phyloP scores from a whole-genome alignment of 495 filamentous ascomycete genomes.

The Parmelia sp. region DNA sequence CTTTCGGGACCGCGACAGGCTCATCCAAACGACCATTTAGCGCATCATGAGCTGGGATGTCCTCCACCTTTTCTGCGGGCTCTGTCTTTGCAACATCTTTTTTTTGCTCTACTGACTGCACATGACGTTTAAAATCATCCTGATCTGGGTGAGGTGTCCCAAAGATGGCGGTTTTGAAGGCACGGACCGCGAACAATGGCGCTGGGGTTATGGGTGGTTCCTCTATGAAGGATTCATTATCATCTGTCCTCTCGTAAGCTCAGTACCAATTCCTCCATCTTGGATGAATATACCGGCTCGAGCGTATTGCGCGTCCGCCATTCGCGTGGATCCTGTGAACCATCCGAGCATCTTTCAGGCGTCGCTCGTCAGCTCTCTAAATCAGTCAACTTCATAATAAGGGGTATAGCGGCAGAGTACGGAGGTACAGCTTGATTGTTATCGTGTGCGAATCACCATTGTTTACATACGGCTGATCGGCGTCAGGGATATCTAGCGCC shows the following conservation, averaged over 20 bases:
- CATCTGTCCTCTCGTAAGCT: constrained; percentile 11
- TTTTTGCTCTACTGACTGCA: background rate
- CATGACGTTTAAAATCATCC: constrained; percentile 15
- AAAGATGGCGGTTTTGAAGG: constrained; percentile 85
- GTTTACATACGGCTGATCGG: background rate
- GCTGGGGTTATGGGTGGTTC: constrained; percentile 88
- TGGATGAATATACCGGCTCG: constrained; percentile 17
- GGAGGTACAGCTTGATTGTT: background rate
- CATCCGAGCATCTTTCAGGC: constrained; percentile 33
- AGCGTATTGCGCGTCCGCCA: background rate
- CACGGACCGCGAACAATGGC: constrained; percentile 87
- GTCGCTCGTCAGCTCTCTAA: background rate
- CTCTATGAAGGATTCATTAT: constrained; percentile 24
- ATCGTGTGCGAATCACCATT: background rate
- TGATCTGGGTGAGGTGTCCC: constrained; percentile 56
- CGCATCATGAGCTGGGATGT: constrained; percentile 18
- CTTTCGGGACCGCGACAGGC: background rate
- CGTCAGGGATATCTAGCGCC: background rate
- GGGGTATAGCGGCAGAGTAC: background rate
- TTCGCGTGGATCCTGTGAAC: constrained; percentile 32
- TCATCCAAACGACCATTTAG: constrained; percentile 7
- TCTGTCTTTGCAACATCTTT: background rate
- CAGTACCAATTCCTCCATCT: background rate
- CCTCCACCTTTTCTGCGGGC: constrained; percentile 12
- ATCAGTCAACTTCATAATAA: background rate